These are phyloP conservation scores for Dipteronia dyeriana DNA, from an alignment of 345 rosid genomes.

Conservation along the genomic window DNA sequence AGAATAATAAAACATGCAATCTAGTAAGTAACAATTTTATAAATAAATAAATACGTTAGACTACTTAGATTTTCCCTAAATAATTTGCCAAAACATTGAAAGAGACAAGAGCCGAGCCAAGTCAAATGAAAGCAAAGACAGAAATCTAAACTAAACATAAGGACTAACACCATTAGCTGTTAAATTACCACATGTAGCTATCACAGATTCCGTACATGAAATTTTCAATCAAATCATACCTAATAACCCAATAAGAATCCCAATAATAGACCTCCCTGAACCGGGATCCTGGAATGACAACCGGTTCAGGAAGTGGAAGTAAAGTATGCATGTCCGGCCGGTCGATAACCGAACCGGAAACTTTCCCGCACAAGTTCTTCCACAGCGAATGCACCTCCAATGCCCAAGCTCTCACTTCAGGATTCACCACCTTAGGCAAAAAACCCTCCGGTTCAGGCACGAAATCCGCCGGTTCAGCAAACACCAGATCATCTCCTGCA, in stretches of 20 bases:
- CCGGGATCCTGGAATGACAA: conserved; percentile 79
- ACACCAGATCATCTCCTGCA: conserved; percentile 61
- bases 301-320: conserved; percentile 70
- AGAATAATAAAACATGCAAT: too few relatives aligned
- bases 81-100: not conserved
- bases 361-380: conserved; percentile 65
- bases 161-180: too few relatives aligned
- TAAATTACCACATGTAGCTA: too few relatives aligned
- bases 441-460: conserved; percentile 62
- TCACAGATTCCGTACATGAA: too few relatives aligned
- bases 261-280: conserved; percentile 91
- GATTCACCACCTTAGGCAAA: conserved; percentile 67
- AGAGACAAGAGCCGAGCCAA: too few relatives aligned
- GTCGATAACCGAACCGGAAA: conserved; percentile 50
- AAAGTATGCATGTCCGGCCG: conserved; percentile 68
- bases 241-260: conserved; percentile 94
- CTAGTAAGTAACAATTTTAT: too few relatives aligned
- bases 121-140: too few relatives aligned
- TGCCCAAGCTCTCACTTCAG: conserved; percentile 74
- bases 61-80: too few relatives aligned
- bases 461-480: conserved; percentile 60
- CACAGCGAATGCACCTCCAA: conserved; percentile 76
- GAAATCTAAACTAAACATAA: too few relatives aligned
- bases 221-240: not conserved
- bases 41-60: too few relatives aligned